phyloP scores from a whole-genome alignment of 2,329 filamentous ascomycete genomes.

The Zopfia rhizophila region DNA sequence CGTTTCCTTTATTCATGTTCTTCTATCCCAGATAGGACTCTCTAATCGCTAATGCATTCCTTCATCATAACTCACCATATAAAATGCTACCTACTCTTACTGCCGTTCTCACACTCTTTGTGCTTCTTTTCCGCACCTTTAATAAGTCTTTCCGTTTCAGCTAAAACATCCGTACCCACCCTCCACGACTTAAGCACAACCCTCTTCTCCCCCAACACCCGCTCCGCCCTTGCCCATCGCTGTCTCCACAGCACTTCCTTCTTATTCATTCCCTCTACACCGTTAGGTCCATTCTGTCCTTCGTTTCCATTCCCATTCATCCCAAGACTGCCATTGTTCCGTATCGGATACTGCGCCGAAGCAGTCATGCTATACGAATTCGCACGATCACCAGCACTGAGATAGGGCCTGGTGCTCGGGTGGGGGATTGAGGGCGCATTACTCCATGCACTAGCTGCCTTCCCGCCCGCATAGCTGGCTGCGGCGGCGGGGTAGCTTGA shows the following conservation, averaged over 20 bases:
- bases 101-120: conserved; percentile 14
- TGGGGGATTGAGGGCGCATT: conserved; percentile 43
- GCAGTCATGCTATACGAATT: conserved; percentile 41
- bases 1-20: too few relatives aligned
- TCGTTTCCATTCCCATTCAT: conserved; percentile 21
- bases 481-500: conserved; percentile 51
- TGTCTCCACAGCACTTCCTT: conserved; percentile 78
- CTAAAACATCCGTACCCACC: conserved; percentile 74
- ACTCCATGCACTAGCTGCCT: conserved; percentile 49
- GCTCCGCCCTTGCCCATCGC: conserved; percentile 72
- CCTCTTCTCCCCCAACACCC: conserved; percentile 70
- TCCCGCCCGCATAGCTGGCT: conserved; percentile 50
- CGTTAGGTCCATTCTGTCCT: conserved; percentile 26
- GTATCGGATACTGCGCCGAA: conserved; percentile 29
- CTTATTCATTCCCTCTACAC: conserved; percentile 63
- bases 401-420: conserved; percentile 28
- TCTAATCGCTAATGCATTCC: too few relatives aligned
- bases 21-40: too few relatives aligned
- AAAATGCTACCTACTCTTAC: conserved; percentile 7
- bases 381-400: conserved; percentile 20
- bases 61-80: too few relatives aligned
- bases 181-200: conserved; percentile 79
- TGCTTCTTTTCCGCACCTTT: conserved; percentile 58
- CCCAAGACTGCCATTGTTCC: too few relatives aligned
- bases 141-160: conserved; percentile 73